Percentiles rank a stretch among this genome's conserved stretches.
These are phyloP conservation scores for Aeschynomene evenia DNA, from an alignment of 306 rosid genomes.

Conservation along the genomic window DNA sequence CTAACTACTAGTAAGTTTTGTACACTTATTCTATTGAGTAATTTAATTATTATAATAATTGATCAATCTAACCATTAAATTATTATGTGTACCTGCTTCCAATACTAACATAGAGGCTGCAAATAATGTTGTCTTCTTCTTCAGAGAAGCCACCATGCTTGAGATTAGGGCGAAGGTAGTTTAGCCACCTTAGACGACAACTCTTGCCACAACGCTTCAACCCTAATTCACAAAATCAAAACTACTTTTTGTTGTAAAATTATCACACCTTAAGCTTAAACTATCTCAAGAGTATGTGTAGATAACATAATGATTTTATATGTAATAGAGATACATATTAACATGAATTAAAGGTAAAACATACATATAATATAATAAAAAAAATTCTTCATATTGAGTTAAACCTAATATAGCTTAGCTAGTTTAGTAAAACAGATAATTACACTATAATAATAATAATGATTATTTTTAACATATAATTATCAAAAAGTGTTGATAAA, in stretches of 20 bases:
- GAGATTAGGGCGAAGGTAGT: constrained; percentile 95
- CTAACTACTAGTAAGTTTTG: background rate
- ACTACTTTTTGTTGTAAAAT: too few relatives aligned
- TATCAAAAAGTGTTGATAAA: too few relatives aligned
- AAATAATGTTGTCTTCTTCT: constrained; percentile 87
- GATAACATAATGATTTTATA: too few relatives aligned
- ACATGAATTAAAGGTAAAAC: too few relatives aligned
- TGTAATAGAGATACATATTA: too few relatives aligned
- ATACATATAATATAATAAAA: background rate
- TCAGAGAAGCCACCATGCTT: constrained; percentile 91
- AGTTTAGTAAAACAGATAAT: background rate
- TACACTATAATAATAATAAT: too few relatives aligned
- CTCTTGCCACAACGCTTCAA: constrained; percentile 93
- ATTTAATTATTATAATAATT: too few relatives aligned
- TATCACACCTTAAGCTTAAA: too few relatives aligned
- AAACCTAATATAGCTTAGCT: background rate
- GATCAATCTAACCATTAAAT: background rate
- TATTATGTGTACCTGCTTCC: constrained; percentile 82
- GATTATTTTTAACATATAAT: too few relatives aligned
- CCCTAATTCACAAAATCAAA: constrained; percentile 48
- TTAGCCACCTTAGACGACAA: constrained; percentile 90
- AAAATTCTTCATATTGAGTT: background rate
- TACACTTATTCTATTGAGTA: too few relatives aligned
- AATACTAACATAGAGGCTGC: constrained; percentile 79
- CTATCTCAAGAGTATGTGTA: too few relatives aligned